Percentiles rank a stretch among this genome's conserved stretches.
Evolutionary conservation across 345 rosid species (phyloP).

Genomic region (Eucalyptus regnans): DNA sequence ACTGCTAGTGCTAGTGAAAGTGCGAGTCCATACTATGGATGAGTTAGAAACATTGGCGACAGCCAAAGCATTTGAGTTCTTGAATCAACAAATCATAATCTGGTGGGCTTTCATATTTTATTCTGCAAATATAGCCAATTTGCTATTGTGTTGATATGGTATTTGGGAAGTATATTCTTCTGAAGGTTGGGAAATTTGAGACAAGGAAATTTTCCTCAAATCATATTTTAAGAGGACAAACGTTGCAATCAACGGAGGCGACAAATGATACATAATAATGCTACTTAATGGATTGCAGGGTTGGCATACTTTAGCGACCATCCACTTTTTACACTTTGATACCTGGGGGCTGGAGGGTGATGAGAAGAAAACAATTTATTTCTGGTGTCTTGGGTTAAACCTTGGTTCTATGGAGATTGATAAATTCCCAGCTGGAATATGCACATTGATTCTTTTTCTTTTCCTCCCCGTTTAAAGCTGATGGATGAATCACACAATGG

Average conservation of each 20-base stretch:
- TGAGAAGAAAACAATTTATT: neutral
- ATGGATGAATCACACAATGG: neutral
- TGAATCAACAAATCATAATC: neutral
- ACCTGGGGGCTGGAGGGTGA: neutral
- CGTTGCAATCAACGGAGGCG: rapidly evolving
- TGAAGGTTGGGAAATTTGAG: neutral
- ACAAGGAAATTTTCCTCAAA: neutral
- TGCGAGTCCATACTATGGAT: neutral
- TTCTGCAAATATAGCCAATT: neutral
- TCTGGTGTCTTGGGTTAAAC: neutral
- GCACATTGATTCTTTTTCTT: neutral
- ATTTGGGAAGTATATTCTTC: neutral
- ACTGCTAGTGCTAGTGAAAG: neutral
- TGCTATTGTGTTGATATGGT: neutral
- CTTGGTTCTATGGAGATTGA: neutral
- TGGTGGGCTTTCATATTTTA: neutral
- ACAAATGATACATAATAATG: neutral
- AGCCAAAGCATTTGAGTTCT: neutral
- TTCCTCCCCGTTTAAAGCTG: neutral
- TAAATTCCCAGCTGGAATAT: neutral
- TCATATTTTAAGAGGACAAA: neutral
- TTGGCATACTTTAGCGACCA: neutral
- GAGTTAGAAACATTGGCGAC: neutral
- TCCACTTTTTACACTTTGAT: neutral
- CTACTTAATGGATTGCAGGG: neutral